phyloP scores from a whole-genome alignment of 23 red algal species.

The Gracilariopsis chorda region DNA sequence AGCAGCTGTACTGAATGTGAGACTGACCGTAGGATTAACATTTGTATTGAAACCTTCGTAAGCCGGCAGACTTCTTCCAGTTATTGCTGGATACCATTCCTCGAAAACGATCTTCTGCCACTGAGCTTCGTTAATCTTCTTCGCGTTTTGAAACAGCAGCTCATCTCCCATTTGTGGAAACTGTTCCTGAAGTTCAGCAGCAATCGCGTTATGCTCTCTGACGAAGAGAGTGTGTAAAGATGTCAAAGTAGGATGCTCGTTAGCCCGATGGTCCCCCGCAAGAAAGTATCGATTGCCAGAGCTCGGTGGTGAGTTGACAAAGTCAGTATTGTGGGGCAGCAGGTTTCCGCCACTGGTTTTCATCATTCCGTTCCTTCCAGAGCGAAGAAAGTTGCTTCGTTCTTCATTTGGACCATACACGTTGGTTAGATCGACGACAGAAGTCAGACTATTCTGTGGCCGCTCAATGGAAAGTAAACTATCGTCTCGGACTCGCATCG shows the following conservation, averaged over 20 bases:
- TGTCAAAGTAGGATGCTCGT: constrained; percentile 55
- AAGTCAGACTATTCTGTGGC: constrained; percentile 21
- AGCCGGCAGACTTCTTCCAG: neutral
- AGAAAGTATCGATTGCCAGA: constrained; percentile 28
- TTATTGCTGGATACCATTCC: constrained; percentile 54
- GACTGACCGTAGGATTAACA: constrained; percentile 29
- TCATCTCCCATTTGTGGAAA: constrained; percentile 11
- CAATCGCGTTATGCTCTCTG: constrained; percentile 67
- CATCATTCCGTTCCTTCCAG: neutral
- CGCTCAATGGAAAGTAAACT: neutral
- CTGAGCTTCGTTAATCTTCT: constrained; percentile 48
- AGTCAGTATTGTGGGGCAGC: constrained; percentile 44
- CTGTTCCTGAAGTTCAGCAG: neutral
- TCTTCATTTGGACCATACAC: constrained; percentile 47
- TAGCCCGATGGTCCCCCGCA: constrained; percentile 58
- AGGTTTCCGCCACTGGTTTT: constrained; percentile 22
- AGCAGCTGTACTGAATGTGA: constrained; percentile 54
- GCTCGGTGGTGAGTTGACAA: constrained; percentile 13
- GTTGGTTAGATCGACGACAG: constrained; percentile 3
- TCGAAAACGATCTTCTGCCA: constrained; percentile 69
- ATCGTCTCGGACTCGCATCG: neutral
- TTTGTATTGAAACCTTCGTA: constrained; percentile 48
- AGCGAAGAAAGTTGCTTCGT: constrained; percentile 13
- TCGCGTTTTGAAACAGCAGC: constrained; percentile 41
- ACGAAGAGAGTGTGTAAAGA: constrained; percentile 56